Base-by-base conservation (phyloP, 1,139 yeast genomes). In the Lodderomyces beijingensis region DNA sequence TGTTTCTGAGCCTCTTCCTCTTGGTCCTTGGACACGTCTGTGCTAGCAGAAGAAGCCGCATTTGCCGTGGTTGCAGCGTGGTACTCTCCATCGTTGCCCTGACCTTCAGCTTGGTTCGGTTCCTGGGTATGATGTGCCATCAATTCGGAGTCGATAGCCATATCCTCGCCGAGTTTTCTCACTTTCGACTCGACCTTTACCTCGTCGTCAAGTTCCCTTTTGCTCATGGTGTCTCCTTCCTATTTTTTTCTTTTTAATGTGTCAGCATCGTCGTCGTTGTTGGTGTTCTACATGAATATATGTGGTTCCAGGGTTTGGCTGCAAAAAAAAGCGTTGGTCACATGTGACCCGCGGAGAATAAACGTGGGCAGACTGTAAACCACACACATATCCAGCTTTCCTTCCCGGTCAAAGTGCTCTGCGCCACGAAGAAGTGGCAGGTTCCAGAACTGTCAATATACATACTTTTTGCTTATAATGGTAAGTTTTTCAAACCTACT, bases 81-180 rank as follows among this genome's bases (percentile, higher is more conserved):
- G 10, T 8, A 7, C 10, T 19, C 21, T 8, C 21, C 10, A 19
- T 7, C 9, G 10, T 19, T 19, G 21, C 14, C 18, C 13, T 27
- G 22, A 27, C 12, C 29, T 17, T 14, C 7, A 13, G 16, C 19
- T 18, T 20, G 22, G 16, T 14, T 28, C 17, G 24, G 19, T 4
- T n/a, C 33, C 20, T 62, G 59, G 11, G 66, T 51, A 36, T 69
- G 73, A 39, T 70, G 74, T 22, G 65, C 66, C 38, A 70, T 59
- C 43, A 70, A 55, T 43, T 69, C 74, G 30, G 74, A 64, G 47
- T 70, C 77, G 37, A 70, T 68, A 35, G 65, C 66, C 30, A 62
- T 54, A 33, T 59, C 63, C 17, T 61, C 65, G 39, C 62, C 59
- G 22, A 16, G 56, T 31, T 41, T 40, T 43, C 56, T 58, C 27